Conservation (phyloP, 78 protist species). For the Dictyostelium purpureum region DNA sequence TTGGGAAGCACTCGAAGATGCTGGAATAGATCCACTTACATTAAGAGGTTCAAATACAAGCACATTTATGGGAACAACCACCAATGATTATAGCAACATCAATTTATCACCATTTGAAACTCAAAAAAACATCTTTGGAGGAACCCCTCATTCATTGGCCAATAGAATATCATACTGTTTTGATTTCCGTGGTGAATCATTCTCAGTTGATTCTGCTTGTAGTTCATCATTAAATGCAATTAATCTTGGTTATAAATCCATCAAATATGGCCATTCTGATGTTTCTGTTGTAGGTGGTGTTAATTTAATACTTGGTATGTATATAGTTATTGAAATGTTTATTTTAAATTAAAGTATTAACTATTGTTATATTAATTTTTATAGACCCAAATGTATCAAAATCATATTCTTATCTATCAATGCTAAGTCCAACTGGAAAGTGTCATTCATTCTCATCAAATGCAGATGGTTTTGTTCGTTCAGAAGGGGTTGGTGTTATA, state of each 20-base stretch:
- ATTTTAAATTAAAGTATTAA: too few species aligned
- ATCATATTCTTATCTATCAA: not conserved
- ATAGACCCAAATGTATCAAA: not conserved
- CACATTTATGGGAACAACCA: too few species aligned
- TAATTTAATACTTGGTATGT: slow-evolving; percentile 51
- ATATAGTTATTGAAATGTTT: too few species aligned
- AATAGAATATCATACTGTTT: slow-evolving; percentile 19
- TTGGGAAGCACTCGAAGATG: too few species aligned
- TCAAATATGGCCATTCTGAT: slow-evolving; percentile 42
- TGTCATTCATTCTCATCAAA: slow-evolving; percentile 81
- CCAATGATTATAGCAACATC: too few species aligned
- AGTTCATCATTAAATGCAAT: slow-evolving; percentile 88
- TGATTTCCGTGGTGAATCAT: slow-evolving; percentile 79
- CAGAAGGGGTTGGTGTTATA: slow-evolving; percentile 72
- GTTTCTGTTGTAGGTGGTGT: slow-evolving; percentile 85
- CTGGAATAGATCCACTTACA: too few species aligned
- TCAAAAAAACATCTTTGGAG: too few species aligned
- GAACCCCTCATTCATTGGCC: not conserved
- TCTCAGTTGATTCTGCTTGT: slow-evolving; percentile 93
- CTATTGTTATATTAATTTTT: too few species aligned
- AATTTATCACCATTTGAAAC: too few species aligned
- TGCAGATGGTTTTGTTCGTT: slow-evolving; percentile 93
- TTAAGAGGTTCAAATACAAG: too few species aligned
- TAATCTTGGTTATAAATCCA: slow-evolving; percentile 43
- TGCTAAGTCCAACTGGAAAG: slow-evolving; percentile 73